Conservation (phyloP, 192 early-diverging fungal species). For the Gigaspora rosea region DNA sequence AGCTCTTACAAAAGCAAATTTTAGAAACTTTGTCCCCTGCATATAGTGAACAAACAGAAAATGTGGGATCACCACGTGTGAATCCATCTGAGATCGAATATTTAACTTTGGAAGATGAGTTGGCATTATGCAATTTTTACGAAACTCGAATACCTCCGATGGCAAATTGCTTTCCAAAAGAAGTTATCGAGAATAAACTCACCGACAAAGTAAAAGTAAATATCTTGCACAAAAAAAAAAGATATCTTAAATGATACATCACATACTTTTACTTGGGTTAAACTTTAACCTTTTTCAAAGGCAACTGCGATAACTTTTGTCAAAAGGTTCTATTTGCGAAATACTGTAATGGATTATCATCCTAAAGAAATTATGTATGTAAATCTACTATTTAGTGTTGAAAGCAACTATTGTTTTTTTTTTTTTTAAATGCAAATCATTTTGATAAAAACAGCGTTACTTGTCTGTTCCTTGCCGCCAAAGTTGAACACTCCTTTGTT, state of each 20-base stretch:
- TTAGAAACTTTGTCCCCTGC: not conserved
- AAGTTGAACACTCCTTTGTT: constrained; percentile 72
- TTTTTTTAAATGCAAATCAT: not conserved
- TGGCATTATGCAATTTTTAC: constrained; percentile 57
- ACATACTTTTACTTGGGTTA: not conserved
- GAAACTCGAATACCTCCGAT: constrained; percentile 48
- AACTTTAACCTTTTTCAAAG: constrained; percentile 37
- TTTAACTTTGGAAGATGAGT: constrained; percentile 53
- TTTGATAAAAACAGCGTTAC: constrained; percentile 49
- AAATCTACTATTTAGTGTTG: not conserved
- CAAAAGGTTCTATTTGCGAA: constrained; percentile 81
- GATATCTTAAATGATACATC: not conserved
- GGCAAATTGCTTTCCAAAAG: not conserved
- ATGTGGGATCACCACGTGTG: constrained; percentile 27
- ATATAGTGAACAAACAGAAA: constrained; percentile 3
- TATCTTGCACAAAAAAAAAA: not conserved
- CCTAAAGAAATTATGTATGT: constrained; percentile 72
- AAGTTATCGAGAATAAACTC: not conserved
- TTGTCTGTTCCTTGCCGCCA: constrained; percentile 76
- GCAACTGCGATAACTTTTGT: constrained; percentile 79
- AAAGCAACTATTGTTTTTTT: not conserved
- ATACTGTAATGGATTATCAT: constrained; percentile 79
- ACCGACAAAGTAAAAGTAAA: constrained; percentile 13
- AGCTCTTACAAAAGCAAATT: constrained; percentile 20
- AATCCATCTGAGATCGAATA: constrained; percentile 43